Evolutionary conservation across 2,329 filamentous ascomycete species (phyloP), one percentile per base, ranked within the genome.

Genomic region (Aspergillus caelatus): DNA sequence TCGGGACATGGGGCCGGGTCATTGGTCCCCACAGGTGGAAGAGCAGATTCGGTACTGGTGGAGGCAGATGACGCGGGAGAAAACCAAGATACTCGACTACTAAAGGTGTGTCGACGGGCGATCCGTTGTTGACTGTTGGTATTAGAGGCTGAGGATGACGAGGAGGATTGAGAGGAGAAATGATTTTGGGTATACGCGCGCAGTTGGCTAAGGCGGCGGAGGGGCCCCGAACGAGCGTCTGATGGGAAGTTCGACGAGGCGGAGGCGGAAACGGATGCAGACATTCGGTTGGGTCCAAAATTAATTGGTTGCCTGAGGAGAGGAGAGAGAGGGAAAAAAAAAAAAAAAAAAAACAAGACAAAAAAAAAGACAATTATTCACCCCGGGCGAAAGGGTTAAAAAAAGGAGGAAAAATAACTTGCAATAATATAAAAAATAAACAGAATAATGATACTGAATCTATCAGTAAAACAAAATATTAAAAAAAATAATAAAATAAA

Each of bases 181-280:
- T 74, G 71, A 59, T 70, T 73, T 53, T 78, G 73, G 3, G 77
- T 77, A 67, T 78, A 78, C 46, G 76, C 72, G 61, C 77, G 75
- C 61, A 80, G 72, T 70, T 77, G 77, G 71, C 77, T 80, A 54
- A 80, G 69, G 56, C 78, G 76, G 53, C 78, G 77, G 63, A 79
- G 71, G 60, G 74, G 75, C 58, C 77, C 73, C 53, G 72, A 69
- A 65, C 77, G 76, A 71, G 65, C 63, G 60, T 77, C 75, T 62
- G 75, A 65, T 62, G 73, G 64, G 65, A 71, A 60, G 66, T 65
- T 67, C 63, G 63, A 62, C 57, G 73, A 68, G 66, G 75, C 66
- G 75, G 75, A 75, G 72, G 75, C 72, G 74, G 76, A 75, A 70
- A 75, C 75, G 61, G 75, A 76, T 53, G 75, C 67, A 65, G 74